A percentile compares a stretch with the other conserved stretches of the same genome.
Conservation (phyloP, 1,284 basidiomycete species). For the Pterula multifida region DNA sequence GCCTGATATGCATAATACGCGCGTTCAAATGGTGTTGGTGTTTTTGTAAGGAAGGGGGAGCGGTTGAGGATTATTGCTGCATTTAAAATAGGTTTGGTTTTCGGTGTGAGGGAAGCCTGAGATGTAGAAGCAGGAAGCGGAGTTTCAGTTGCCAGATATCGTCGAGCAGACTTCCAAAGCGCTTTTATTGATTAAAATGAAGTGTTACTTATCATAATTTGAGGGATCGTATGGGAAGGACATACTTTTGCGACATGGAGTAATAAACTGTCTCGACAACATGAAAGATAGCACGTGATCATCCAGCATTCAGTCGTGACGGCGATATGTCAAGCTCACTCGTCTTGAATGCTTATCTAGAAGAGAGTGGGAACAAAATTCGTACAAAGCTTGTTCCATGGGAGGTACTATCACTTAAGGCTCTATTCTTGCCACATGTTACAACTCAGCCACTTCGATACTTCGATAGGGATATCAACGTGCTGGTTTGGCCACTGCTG, state of each 20-base stretch:
- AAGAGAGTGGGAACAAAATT: slow-evolving; percentile 81
- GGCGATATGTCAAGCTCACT: slow-evolving; percentile 64
- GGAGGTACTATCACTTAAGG: slow-evolving; percentile 53
- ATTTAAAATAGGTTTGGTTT: slow-evolving; percentile 22
- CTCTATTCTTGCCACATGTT: background rate
- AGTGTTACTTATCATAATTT: no score
- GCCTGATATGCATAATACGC: slow-evolving; percentile 84
- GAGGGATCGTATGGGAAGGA: no score
- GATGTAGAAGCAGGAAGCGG: slow-evolving; percentile 1
- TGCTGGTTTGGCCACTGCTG: slow-evolving; percentile 79
- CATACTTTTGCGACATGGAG: slow-evolving; percentile 2
- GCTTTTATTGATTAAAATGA: background rate
- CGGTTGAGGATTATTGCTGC: slow-evolving; percentile 74
- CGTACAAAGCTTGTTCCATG: slow-evolving; percentile 87
- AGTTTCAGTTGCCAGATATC: slow-evolving; percentile 10
- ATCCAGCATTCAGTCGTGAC: slow-evolving; percentile 11
- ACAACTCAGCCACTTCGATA: slow-evolving; percentile 10
- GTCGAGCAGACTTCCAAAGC: slow-evolving; percentile 1
- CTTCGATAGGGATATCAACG: slow-evolving; percentile 79
- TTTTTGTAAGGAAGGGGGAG: slow-evolving; percentile 70
- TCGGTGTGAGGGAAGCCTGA: slow-evolving; percentile 5
- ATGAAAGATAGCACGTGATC: slow-evolving; percentile 5
- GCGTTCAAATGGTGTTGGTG: slow-evolving; percentile 68
- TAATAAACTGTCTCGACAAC: background rate
- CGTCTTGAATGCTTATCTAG: slow-evolving; percentile 80